Conservation (phyloP, 192 early-diverging fungal species). For the Dissophora ornata region DNA sequence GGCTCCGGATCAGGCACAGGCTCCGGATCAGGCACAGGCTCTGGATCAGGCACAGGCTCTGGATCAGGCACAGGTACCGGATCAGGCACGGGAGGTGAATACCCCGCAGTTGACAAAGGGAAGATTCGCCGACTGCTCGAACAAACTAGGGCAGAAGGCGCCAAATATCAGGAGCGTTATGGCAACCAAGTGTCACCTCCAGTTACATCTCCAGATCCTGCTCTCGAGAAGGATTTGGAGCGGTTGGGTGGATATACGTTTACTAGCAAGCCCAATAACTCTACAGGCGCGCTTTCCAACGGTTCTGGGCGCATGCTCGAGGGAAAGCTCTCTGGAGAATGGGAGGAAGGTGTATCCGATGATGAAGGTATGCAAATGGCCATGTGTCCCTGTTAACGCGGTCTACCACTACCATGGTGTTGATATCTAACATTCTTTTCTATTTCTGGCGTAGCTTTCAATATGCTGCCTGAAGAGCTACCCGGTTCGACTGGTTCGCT, state of each 20-base stretch:
- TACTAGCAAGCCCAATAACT: background rate
- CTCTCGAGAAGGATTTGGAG: constrained; percentile 3
- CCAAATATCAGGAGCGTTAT: constrained; percentile 9
- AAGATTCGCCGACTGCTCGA: constrained; percentile 32
- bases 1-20: background rate
- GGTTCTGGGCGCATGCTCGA: constrained; percentile 6
- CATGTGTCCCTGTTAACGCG: background rate
- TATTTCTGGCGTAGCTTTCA: background rate
- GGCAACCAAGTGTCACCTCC: background rate
- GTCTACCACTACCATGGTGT: too few species aligned
- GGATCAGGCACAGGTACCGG: background rate
- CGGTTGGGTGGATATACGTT: constrained; percentile 9
- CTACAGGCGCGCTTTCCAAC: background rate
- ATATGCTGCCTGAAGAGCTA: background rate
- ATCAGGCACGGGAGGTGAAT: background rate
- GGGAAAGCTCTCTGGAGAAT: background rate
- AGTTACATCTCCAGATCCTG: constrained; percentile 1
- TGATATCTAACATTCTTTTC: background rate
- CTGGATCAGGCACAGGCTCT: too few species aligned
- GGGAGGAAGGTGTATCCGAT: background rate
- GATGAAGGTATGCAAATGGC: constrained; percentile 4
- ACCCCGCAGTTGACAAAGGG: constrained; percentile 27
- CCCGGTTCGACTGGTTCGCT: constrained; percentile 9
- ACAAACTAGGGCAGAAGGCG: constrained; percentile 24
- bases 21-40: background rate